Percentiles rank a stretch among this genome's conserved stretches.
phyloP scores from a whole-genome alignment of 768 basidiomycete genomes.

The Albatrellus ellisii region DNA sequence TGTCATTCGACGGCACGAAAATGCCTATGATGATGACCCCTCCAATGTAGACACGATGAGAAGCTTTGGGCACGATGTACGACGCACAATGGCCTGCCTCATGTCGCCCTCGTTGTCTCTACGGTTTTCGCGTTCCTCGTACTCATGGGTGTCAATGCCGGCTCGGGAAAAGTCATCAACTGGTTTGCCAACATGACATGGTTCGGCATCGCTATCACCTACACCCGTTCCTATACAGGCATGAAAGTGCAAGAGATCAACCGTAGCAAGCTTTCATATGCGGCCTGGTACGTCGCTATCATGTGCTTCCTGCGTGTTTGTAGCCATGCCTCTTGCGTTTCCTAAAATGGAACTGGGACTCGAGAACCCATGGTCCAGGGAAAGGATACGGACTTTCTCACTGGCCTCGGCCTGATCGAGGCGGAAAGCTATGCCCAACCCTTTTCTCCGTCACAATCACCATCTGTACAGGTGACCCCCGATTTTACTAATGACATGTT shows the following conservation, averaged over 20 bases:
- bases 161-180: conserved; percentile 61
- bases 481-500: no score
- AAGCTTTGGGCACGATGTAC: conserved; percentile 70
- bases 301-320: conserved; percentile 54
- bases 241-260: conserved; percentile 69
- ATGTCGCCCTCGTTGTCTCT: conserved; percentile 55
- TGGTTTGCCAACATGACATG: conserved; percentile 64
- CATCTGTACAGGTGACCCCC: no score
- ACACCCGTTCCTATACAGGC: conserved; percentile 72
- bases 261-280: conserved; percentile 58
- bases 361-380: conserved; percentile 34
- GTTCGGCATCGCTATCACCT: conserved; percentile 34
- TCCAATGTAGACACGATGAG: conserved; percentile 11
- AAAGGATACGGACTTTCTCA: conserved; percentile 76
- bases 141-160: conserved; percentile 62
- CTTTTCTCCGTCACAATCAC: no score
- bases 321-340: conserved; percentile 14
- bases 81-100: conserved; percentile 63
- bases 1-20: conserved; percentile 63
- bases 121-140: conserved; percentile 59
- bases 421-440: conserved; percentile 42
- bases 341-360: conserved; percentile 37
- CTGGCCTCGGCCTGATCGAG: conserved; percentile 30
- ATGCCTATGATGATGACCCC: conserved; percentile 29
- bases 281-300: conserved; percentile 22